Percentiles rank a stretch among this genome's conserved stretches.
phyloP scores from a whole-genome alignment of 176 grass and related monocot genomes.

The Ensete glaucum region DNA sequence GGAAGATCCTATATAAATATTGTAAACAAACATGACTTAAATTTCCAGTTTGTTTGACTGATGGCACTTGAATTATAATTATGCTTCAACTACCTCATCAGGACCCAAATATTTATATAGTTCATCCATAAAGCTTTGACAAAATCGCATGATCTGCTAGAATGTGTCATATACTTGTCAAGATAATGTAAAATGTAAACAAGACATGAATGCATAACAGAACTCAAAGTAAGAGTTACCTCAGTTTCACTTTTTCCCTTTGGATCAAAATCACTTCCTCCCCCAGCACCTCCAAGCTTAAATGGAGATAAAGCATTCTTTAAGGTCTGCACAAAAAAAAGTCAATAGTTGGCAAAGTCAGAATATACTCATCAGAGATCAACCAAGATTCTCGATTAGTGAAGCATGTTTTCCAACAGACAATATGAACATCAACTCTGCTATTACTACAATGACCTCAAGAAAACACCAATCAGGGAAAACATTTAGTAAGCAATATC shows the following conservation, averaged over 20 bases:
- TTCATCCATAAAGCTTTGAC: conserved; percentile 99
- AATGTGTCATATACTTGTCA: conserved; percentile 20
- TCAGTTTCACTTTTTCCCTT: conserved; percentile 94
- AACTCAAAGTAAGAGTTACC: conserved; percentile 33
- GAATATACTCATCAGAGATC: not conserved
- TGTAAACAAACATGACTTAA: not conserved
- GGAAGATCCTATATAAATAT: conserved; percentile 66
- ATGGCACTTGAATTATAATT: conserved; percentile 2
- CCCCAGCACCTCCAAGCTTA: conserved; percentile 94
- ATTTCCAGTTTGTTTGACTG: not conserved
- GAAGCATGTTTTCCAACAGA: not conserved
- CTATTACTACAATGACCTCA: not conserved
- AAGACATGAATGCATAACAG: conserved; percentile 2
- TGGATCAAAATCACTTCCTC: conserved; percentile 98
- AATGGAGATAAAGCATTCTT: conserved; percentile 90
- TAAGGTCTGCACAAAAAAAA: conserved; percentile 53
- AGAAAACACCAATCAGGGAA: not conserved
- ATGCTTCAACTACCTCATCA: conserved; percentile 57
- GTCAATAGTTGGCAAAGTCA: not conserved
- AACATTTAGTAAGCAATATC: not conserved
- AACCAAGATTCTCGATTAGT: not conserved
- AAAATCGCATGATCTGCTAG: conserved; percentile 96
- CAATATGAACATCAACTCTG: not conserved
- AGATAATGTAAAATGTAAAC: not conserved
- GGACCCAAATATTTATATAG: conserved; percentile 88